Evolutionary conservation across 257 asterid genomes (phyloP).

Genomic region (Oldenlandia corymbosa): DNA sequence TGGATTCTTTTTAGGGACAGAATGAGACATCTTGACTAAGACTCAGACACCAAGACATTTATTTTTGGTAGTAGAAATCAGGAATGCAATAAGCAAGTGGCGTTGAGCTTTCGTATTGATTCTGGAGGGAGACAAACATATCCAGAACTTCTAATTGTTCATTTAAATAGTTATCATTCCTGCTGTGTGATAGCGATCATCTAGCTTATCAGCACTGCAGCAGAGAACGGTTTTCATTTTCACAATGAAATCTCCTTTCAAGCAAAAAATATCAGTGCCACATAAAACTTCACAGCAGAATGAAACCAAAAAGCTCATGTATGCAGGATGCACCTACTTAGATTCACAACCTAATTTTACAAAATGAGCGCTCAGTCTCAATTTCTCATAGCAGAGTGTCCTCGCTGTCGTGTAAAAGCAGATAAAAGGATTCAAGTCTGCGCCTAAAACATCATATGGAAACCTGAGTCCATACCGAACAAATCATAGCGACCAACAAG

Average conservation of each 20-base stretch:
- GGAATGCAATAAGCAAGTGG: neutral
- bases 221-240: neutral
- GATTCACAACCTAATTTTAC: neutral
- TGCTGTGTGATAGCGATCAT: neutral
- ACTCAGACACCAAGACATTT: constrained; percentile 19
- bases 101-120: no score
- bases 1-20: constrained; percentile 28
- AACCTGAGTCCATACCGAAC: neutral
- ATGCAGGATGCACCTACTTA: neutral
- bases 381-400: neutral
- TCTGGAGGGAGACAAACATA: constrained; percentile 9
- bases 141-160: neutral
- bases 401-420: neutral
- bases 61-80: constrained; percentile 11
- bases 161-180: neutral
- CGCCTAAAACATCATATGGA: constrained; percentile 4
- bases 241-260: neutral
- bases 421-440: neutral
- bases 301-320: neutral
- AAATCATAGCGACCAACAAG: neutral
- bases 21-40: constrained; percentile 32
- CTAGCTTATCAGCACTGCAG: neutral
- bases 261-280: neutral
- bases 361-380: neutral
- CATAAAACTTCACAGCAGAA: neutral